Base-by-base conservation (phyloP, 139 green algal genomes). In the Chlorella sp. region DNA sequence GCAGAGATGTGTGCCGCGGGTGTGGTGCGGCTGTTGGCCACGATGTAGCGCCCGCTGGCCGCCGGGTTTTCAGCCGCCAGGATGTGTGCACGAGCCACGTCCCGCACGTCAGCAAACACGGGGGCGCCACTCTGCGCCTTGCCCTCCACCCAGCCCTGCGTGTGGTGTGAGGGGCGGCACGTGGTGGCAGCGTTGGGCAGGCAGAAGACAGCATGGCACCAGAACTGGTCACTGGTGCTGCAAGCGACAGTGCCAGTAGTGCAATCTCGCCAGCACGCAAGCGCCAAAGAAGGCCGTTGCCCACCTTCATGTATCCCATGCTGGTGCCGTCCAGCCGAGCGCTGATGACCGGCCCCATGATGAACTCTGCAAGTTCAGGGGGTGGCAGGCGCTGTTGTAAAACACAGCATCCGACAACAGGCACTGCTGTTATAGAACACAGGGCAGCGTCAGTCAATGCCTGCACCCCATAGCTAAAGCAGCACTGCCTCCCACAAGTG, bases 331-430 rank as follows among this genome's bases (percentile, higher is more conserved):
- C 76, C n/a, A 69, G 14, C 3, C 68, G 58, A 4, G 26, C 46
- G 38, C 41, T 72, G 17, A 91, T 73, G 11, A 93, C 82, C 8
- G 93, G 93, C 0, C 94, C 94, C 86, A 97, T 88, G 41, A 95
- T 85, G 73, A 96, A 94, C 44, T 93, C 90, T 83, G 77, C 40
- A 32, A 34, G 32, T n/a, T 14, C 41, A 17, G 70, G 40, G 43
- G 73, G 43, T 0, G 43, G 73, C 44, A 38, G 67, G 24, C 1
- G 60, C 60, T 3, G 7, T n/a, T n/a, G n/a, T n/a, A n/a, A n/a
- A n/a, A n/a, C n/a, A n/a, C n/a, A n/a, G n/a, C n/a, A n/a, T n/a
- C n/a, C n/a, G n/a, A n/a, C n/a, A n/a, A n/a, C n/a, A n/a, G n/a
- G n/a, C n/a, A n/a, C n/a, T n/a, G n/a, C n/a, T n/a, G n/a, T n/a